Evolutionary conservation across 208 protist species (phyloP).

Genomic region (Kentomonas sorsogonicus): DNA sequence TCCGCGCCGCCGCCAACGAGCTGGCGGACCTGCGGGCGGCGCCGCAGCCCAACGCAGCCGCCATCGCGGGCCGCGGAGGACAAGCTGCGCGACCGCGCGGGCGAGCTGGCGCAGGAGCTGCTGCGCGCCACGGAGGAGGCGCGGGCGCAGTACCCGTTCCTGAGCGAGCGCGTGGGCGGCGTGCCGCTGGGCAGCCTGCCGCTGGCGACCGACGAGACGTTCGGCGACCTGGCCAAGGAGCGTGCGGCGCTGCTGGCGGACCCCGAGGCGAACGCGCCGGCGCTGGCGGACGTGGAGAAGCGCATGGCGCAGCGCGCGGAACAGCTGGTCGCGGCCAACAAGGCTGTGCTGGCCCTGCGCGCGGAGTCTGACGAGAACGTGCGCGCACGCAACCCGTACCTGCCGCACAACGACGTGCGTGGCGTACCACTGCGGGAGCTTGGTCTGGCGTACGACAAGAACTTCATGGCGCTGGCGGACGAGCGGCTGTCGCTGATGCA

Average conservation of each 20-base stretch:
- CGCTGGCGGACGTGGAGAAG: neutral
- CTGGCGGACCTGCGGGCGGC: slow-evolving; percentile 18
- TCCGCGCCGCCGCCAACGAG: slow-evolving; percentile 19
- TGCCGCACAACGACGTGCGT: slow-evolving; percentile 23
- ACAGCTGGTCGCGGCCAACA: slow-evolving; percentile 15
- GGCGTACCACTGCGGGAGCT: slow-evolving; percentile 27
- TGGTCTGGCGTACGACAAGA: slow-evolving; percentile 16
- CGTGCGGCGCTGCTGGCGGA: slow-evolving; percentile 17
- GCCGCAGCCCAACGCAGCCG: slow-evolving; percentile 9
- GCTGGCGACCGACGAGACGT: slow-evolving; percentile 25
- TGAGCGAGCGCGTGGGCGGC: slow-evolving; percentile 29
- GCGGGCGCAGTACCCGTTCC: slow-evolving; percentile 45
- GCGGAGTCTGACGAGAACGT: slow-evolving; percentile 24
- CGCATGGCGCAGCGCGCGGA: slow-evolving; percentile 11
- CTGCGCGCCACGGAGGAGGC: slow-evolving; percentile 22
- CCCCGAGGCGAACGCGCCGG: slow-evolving; percentile 13
- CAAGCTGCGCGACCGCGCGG: slow-evolving; percentile 14
- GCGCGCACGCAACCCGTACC: slow-evolving; percentile 36
- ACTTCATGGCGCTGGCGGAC: slow-evolving; percentile 22
- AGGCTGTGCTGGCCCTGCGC: slow-evolving; percentile 21
- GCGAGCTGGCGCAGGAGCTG: slow-evolving; percentile 18
- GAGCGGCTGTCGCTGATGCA: slow-evolving; percentile 12
- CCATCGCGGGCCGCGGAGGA: slow-evolving; percentile 17
- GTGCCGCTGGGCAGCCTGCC: slow-evolving; percentile 35
- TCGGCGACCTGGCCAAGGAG: slow-evolving; percentile 19